Percentiles rank a stretch among this genome's conserved stretches.
These are phyloP conservation scores for Ananas comosus DNA, from an alignment of 176 grass and related monocot genomes.

Conservation along the genomic window DNA sequence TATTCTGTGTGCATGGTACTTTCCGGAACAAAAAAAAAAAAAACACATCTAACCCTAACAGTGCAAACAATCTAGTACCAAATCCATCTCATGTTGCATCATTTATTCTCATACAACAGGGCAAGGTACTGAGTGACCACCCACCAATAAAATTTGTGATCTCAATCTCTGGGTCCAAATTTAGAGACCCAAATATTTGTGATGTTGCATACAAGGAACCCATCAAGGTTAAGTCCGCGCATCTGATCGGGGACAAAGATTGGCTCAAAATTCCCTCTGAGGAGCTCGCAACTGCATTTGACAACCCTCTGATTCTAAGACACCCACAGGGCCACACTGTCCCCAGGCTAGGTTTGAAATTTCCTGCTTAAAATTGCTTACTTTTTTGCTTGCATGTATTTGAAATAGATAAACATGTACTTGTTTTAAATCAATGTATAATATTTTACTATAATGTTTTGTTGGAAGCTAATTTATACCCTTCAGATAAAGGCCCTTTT, in stretches of 20 bases:
- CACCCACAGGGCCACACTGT: constrained; percentile 89
- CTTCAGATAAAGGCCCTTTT: no score
- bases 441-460: not conserved
- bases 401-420: no score
- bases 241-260: constrained; percentile 94
- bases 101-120: constrained; percentile 22
- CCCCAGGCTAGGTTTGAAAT: constrained; percentile 56
- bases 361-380: not conserved
- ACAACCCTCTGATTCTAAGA: constrained; percentile 62
- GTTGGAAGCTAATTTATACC: not conserved
- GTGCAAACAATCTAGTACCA: no score
- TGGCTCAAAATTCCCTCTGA: constrained; percentile 86
- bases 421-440: no score
- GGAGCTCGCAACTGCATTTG: constrained; percentile 69
- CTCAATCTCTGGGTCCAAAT: constrained; percentile 73
- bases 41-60: no score
- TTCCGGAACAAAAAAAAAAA: no score
- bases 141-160: constrained; percentile 72
- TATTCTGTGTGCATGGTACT: no score
- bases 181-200: constrained; percentile 68
- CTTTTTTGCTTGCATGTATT: not conserved
- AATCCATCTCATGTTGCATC: not conserved
- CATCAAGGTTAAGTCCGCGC: constrained; percentile 64
- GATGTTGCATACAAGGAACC: constrained; percentile 50
- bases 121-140: constrained; percentile 61